Conservation (phyloP, 805 yeast genomes). For the Saturnispora diversa region DNA sequence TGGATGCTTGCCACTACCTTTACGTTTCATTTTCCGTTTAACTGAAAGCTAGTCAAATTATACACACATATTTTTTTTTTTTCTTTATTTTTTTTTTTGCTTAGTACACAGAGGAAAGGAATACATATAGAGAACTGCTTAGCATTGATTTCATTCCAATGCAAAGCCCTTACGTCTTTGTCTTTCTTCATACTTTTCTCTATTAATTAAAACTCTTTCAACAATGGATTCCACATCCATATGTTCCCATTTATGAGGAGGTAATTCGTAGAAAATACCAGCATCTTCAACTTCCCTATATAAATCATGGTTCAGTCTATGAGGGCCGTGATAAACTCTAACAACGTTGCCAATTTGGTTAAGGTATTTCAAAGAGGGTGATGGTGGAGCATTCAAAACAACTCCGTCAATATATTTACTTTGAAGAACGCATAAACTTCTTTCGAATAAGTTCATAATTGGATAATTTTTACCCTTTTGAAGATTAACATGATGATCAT, state of each 20-base stretch:
- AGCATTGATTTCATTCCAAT: not conserved
- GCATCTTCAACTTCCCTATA: slow-evolving; percentile 26
- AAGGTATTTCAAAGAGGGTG: slow-evolving; percentile 37
- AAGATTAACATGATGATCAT: slow-evolving; percentile 47
- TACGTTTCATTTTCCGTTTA: slow-evolving; percentile 11
- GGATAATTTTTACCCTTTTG: slow-evolving; percentile 62
- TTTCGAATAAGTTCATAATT: slow-evolving; percentile 80
- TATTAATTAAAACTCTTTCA: slow-evolving; percentile 59
- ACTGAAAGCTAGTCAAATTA: not conserved
- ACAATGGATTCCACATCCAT: slow-evolving; percentile 68
- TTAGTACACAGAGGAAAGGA: not conserved
- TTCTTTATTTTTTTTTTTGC: slow-evolving; percentile 5
- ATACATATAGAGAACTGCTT: not conserved
- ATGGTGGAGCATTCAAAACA: slow-evolving; percentile 60
- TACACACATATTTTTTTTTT: slow-evolving; percentile 21
- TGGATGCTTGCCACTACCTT: slow-evolving; percentile 9
- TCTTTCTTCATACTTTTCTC: slow-evolving; percentile 72
- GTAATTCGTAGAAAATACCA: slow-evolving; percentile 35
- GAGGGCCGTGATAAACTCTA: slow-evolving; percentile 53
- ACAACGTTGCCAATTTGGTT: slow-evolving; percentile 29
- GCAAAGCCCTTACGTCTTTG: slow-evolving; percentile 77
- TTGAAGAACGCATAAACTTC: slow-evolving; percentile 81
- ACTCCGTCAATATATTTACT: slow-evolving; percentile 78
- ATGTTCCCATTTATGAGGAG: slow-evolving; percentile 51
- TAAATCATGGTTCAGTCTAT: slow-evolving; percentile 29